These are phyloP conservation scores for Trametes pubescens DNA, from an alignment of 1,284 basidiomycete species.

Conservation along the genomic window DNA sequence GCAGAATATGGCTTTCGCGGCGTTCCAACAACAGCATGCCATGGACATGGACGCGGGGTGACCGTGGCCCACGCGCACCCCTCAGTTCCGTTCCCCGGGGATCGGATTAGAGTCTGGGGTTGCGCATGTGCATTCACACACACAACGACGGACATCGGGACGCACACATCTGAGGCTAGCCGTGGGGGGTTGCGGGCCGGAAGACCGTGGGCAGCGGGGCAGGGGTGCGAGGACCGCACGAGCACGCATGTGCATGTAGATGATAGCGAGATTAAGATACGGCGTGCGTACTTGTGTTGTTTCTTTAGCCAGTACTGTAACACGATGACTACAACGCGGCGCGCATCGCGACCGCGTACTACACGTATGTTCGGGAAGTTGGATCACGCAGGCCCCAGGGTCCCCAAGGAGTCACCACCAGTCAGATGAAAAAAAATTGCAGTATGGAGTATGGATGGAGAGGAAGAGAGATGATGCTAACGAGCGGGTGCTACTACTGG, in stretches of 20 bases:
- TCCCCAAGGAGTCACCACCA: neutral
- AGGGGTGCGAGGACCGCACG: neutral
- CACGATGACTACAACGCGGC: slow-evolving; percentile 27
- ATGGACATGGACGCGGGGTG: slow-evolving; percentile 19
- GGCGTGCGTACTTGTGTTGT: slow-evolving; percentile 19
- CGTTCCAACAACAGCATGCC: slow-evolving; percentile 55
- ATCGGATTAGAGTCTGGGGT: neutral
- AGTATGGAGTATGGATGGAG: too few relatives aligned
- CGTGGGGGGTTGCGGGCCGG: slow-evolving; percentile 1
- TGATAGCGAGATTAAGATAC: slow-evolving; percentile 25
- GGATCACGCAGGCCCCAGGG: slow-evolving; percentile 8
- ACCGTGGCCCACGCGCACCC: neutral
- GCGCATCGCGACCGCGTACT: slow-evolving; percentile 13
- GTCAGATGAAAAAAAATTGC: neutral
- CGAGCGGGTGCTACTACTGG: slow-evolving; percentile 1
- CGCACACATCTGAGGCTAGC: neutral
- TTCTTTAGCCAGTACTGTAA: slow-evolving; percentile 29
- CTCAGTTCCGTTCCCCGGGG: neutral
- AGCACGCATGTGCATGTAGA: slow-evolving; percentile 3
- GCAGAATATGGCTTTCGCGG: slow-evolving; percentile 84
- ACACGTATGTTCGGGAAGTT: neutral
- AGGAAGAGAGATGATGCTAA: slow-evolving; percentile 3
- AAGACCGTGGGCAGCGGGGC: slow-evolving; percentile 1
- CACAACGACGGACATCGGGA: neutral
- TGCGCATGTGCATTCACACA: neutral